Evolutionary conservation across 2,329 filamentous ascomycete genomes (phyloP).

Genomic region (Colletotrichum cereale): DNA sequence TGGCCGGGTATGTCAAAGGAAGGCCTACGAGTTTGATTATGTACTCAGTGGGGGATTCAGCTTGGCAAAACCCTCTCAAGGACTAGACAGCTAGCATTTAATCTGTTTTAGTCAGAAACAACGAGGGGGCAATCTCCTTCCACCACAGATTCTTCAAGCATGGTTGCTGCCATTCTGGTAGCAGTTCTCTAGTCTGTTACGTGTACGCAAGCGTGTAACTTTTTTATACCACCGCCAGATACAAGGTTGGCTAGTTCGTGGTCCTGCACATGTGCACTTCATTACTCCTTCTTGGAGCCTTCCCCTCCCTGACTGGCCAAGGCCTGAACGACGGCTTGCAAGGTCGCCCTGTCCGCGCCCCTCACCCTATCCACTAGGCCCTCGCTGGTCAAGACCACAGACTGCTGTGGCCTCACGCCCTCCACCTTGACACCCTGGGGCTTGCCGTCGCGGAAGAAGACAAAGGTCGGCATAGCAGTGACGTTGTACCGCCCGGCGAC

Average conservation of each 20-base stretch:
- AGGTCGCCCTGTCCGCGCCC: conserved; percentile 47
- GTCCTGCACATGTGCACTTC: conserved; percentile 49
- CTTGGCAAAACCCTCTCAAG: too few species aligned
- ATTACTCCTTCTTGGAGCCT: conserved; percentile 53
- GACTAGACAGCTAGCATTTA: too few species aligned
- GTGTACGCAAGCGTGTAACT: background rate
- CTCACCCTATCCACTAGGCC: conserved; percentile 48
- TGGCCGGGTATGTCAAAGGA: too few species aligned
- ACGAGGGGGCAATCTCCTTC: too few species aligned
- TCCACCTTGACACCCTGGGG: conserved; percentile 45
- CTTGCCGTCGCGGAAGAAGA: conserved; percentile 68
- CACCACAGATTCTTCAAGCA: too few species aligned
- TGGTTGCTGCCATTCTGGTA: too few species aligned
- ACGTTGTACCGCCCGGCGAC: conserved; percentile 64
- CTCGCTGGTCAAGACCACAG: conserved; percentile 44
- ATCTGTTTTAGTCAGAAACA: too few species aligned
- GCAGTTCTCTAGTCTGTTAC: too few species aligned
- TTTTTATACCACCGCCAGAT: background rate
- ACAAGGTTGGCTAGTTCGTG: background rate
- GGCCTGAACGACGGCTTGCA: conserved; percentile 46
- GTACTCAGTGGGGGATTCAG: too few species aligned
- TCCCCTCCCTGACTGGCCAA: conserved; percentile 39
- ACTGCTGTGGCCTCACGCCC: conserved; percentile 40
- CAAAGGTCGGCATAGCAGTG: conserved; percentile 70
- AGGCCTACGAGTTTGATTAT: too few species aligned